These are phyloP conservation scores for Starmerella geochares DNA, from an alignment of 805 yeast genomes.

Conservation along the genomic window DNA sequence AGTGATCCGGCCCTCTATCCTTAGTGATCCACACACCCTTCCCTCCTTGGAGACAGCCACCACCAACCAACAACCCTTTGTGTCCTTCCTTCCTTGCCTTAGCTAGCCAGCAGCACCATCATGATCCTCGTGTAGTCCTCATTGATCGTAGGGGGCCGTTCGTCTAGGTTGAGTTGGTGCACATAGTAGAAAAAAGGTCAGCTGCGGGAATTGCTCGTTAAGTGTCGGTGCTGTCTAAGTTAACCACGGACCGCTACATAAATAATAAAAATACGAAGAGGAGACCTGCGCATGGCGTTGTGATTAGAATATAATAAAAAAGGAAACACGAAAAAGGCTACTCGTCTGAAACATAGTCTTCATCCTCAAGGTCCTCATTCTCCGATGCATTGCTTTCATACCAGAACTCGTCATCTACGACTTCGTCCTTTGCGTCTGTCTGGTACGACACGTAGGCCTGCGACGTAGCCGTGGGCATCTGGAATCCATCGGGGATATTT, in stretches of 20 bases:
- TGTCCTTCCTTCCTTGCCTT: too few species aligned
- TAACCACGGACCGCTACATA: neutral
- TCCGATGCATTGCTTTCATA: conserved; percentile 64
- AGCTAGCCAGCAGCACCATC: too few species aligned
- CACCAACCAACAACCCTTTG: too few species aligned
- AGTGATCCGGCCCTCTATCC: too few species aligned
- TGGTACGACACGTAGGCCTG: conserved; percentile 41
- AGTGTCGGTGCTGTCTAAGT: neutral
- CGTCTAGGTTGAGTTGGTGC: too few species aligned
- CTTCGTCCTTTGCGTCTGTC: conserved; percentile 37
- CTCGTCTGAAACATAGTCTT: conserved; percentile 34
- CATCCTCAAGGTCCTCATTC: conserved; percentile 35
- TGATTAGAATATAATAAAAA: neutral
- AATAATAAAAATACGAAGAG: neutral
- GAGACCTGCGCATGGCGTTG: neutral
- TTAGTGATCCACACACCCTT: too few species aligned
- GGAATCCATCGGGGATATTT: conserved; percentile 79
- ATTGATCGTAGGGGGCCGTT: too few species aligned
- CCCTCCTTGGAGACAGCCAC: too few species aligned
- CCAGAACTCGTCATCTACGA: conserved; percentile 76
- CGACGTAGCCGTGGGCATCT: conserved; percentile 58
- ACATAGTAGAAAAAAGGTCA: too few species aligned
- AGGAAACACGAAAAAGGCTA: neutral
- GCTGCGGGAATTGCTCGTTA: too few species aligned
- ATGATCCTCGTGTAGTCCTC: too few species aligned